Evolutionary conservation across 371 early-diverging fungal genomes (phyloP), one percentile per base, ranked within the genome.

Genomic region (Mucor mucedo): DNA sequence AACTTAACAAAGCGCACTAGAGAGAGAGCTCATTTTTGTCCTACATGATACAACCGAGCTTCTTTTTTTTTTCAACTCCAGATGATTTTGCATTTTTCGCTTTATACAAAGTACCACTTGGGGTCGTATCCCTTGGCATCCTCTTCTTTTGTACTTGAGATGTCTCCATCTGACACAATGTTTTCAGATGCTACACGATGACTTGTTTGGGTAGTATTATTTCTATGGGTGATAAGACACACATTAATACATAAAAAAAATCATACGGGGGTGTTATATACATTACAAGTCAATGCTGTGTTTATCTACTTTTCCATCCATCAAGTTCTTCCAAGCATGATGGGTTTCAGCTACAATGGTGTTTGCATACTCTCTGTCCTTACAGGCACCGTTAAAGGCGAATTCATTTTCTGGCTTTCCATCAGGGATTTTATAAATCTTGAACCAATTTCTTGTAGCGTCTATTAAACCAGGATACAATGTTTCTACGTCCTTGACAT

Each of bases 381-480:
- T 90, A 73, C 91, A 93, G 76, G 93, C 85, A 60, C 98, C 99
- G 73, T 87, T 82, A 79, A 99, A 97, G 44, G 98, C 99, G 84
- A 99, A 99, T 77, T 90, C 82, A 86, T 99, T 99, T 79, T 93
- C 95, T 55, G 95, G 95, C 86, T 99, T 99, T 59, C 98, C 98
- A 86, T 99, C 99, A 32, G 99, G 99, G 76, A 99, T 92, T 87
- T 99, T 99, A 90, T 99, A 99, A 76, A 97, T 89, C 69, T 94
- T 93, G 92, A 99, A 98, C 99, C 99, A 99, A 74, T 96, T 93
- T 74, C 91, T 90, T 39, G 98, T 96, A 50, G 95, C 95, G 56
- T 94, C 91, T 48, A 99, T 79, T 28, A 99, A 86, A 9, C 98
- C 99, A 7, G 99, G 99, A 63, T 93, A 86, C 78, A 94, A 89